Base-by-base conservation (phyloP, 208 protist genomes). In the Vickermania ingenoplastis region DNA sequence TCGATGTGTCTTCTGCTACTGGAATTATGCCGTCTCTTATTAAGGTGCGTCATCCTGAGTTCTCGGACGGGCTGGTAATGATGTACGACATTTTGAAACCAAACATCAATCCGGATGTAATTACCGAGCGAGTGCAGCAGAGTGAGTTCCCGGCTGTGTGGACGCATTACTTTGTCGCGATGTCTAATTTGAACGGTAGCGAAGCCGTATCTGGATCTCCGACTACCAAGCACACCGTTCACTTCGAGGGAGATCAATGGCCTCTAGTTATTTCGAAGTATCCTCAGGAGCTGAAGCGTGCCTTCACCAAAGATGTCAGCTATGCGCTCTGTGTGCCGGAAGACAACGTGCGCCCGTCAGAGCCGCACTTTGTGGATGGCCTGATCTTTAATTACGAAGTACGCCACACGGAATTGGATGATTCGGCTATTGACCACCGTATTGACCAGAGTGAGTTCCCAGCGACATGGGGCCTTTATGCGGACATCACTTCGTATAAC, bases 321-420 rank as follows among this genome's bases (percentile, higher is more conserved):
- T 45, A 45, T 45, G 36, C 36, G 7, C 17, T 45, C 11, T 45
- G 36, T 45, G 36, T 45, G 7, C 36, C 36, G 36, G 36, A 45
- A 45, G 36, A 45, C 36, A 45, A 45, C 17, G 36, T 45, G 11
- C 36, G 36, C 17, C 36, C 36, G 36, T 45, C 36, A 45, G 36
- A 45, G 36, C 36, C 36, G 17, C 36, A 54, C 7, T 54, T 27
- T 54, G 50, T 25, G 11, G 50, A 54, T 54, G 50, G 50, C 23
- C 50, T 54, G 5, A 26, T 54, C 24, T 28, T 54, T 7, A 54
- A 26, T 21, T 54, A 54, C 23, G 36, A 45, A 45, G 36, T 45
- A n/a, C 17, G 36, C 17, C 36, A 45, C 36, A 45, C 11, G 7
- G 36, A 45, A 17, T 17, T 45, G 36, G 36, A 45, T 45, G 36